Conservation (phyloP, 192 early-diverging fungal genomes). For the Coemansia interrupta region DNA sequence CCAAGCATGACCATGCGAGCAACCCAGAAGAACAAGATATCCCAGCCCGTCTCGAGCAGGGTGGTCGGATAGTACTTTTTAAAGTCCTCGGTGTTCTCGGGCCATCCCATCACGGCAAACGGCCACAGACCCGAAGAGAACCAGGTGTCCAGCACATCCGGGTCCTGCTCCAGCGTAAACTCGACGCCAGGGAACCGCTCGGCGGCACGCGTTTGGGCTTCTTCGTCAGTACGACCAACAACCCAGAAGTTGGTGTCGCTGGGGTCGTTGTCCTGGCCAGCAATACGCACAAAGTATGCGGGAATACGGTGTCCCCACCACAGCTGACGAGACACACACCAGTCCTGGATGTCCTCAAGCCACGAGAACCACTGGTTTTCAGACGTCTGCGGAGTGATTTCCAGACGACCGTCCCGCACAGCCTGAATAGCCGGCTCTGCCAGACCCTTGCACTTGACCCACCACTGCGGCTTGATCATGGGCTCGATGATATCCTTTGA, state of each 20-base stretch:
- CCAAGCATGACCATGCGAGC: slow-evolving; percentile 99
- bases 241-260: slow-evolving; percentile 81
- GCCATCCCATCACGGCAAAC: slow-evolving; percentile 97
- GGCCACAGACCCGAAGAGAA: slow-evolving; percentile 99
- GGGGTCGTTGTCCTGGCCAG: slow-evolving; percentile 54
- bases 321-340: slow-evolving; percentile 98
- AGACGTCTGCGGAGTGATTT: slow-evolving; percentile 78
- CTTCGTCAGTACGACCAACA: slow-evolving; percentile 70
- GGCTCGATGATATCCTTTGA: slow-evolving; percentile 96
- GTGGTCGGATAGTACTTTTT: slow-evolving; percentile 85
- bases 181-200: slow-evolving; percentile 73
- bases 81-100: slow-evolving; percentile 81
- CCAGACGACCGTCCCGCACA: slow-evolving; percentile 74
- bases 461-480: slow-evolving; percentile 99
- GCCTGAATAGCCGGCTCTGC: slow-evolving; percentile 78
- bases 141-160: slow-evolving; percentile 98
- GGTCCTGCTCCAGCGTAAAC: slow-evolving; percentile 89
- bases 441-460: slow-evolving; percentile 89
- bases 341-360: slow-evolving; percentile 94
- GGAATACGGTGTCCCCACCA: slow-evolving; percentile 99
- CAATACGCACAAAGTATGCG: slow-evolving; percentile 88
- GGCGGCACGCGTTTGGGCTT: slow-evolving; percentile 72
- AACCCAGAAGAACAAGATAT: slow-evolving; percentile 99
- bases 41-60: slow-evolving; percentile 95
- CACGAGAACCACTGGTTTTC: slow-evolving; percentile 96